Evolutionary conservation across 1,284 basidiomycete genomes (phyloP).

Genomic region (Laetiporus sulphureus): DNA sequence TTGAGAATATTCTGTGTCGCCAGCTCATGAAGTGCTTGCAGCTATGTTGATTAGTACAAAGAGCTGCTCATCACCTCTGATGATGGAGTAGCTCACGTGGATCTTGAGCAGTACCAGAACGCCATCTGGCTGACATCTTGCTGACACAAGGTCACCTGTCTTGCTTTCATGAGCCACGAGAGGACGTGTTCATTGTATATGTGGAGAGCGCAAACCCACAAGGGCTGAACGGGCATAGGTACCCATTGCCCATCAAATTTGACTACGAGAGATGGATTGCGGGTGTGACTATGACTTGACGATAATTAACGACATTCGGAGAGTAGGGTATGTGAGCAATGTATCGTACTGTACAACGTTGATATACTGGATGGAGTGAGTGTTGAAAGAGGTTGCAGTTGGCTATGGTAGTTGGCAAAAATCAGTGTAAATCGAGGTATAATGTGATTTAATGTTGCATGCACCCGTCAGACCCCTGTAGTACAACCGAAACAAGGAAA

Average conservation of each 20-base stretch:
- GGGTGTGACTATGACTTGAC: constrained; percentile 13
- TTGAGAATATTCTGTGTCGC: constrained; percentile 1
- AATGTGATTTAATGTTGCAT: too few species aligned
- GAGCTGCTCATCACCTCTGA: constrained; percentile 43
- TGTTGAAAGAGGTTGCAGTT: background rate
- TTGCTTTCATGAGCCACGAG: constrained; percentile 31
- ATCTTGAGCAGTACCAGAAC: constrained; percentile 46
- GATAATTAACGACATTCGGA: background rate
- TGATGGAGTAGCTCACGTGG: constrained; percentile 43
- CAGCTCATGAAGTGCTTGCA: constrained; percentile 18
- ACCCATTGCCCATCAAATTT: constrained; percentile 27
- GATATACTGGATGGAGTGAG: background rate
- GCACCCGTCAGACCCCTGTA: background rate
- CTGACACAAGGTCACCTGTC: constrained; percentile 34
- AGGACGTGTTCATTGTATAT: constrained; percentile 30
- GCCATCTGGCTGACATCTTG: constrained; percentile 53
- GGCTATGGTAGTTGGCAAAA: background rate
- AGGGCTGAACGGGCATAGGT: constrained; percentile 20
- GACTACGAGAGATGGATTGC: constrained; percentile 33
- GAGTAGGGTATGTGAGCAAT: background rate
- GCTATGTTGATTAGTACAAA: constrained; percentile 68
- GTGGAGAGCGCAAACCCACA: constrained; percentile 31
- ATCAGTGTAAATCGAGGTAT: too few species aligned
- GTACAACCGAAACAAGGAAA: background rate
- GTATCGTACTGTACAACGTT: background rate